Evolutionary conservation across 2,329 filamentous ascomycete species (phyloP), one percentile per base, ranked within the genome.

Genomic region (Chaetomium olivaceum): DNA sequence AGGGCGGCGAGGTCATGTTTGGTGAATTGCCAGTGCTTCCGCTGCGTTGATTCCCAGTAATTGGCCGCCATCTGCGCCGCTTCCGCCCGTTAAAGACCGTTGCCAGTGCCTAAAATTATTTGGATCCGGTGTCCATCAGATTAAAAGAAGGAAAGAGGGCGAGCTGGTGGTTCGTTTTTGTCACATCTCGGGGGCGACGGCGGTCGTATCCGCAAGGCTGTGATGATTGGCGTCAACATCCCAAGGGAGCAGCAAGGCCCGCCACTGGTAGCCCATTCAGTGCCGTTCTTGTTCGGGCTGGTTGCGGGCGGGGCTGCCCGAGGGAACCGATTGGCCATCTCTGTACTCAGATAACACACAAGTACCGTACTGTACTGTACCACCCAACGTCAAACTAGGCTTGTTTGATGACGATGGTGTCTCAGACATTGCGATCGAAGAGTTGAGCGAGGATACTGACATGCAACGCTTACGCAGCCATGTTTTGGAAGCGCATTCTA

Each of bases 11-110:
- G 84, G 76, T 93, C 88, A 68, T 92, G 88, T 74, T 92, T 90
- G 56, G 91, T 89, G 78, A 96, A 97, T 64, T 92, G 90, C 95
- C 95, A 99, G 80, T 91, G 87, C 71, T 88, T 90, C 72, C 90
- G 87, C 80, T 99, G 95, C 29, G 92, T 95, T 63, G 95, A 98
- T 70, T 92, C 90, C 93, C 93, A 99, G 81, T 94, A 99, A 79
- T 94, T 97, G 75, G 93, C 91, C 39, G 94, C 92, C 94, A 97
- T 97, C 61, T 65, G 73, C 27, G 31, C 51, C 31, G 31, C 33
- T 54, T 14, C 50, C 12, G 62, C 58, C 58, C 55, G 51, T 63
- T 23, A 21, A 39, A 60, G 60, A 14, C 56, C 33, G 50, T 19
- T 55, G 54, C 43, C 29, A 33, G 12, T 62, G 61, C n/a, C 33